These are phyloP conservation scores for Blastobotrys indianensis DNA, from an alignment of 1,139 yeast genomes.

Conservation along the genomic window DNA sequence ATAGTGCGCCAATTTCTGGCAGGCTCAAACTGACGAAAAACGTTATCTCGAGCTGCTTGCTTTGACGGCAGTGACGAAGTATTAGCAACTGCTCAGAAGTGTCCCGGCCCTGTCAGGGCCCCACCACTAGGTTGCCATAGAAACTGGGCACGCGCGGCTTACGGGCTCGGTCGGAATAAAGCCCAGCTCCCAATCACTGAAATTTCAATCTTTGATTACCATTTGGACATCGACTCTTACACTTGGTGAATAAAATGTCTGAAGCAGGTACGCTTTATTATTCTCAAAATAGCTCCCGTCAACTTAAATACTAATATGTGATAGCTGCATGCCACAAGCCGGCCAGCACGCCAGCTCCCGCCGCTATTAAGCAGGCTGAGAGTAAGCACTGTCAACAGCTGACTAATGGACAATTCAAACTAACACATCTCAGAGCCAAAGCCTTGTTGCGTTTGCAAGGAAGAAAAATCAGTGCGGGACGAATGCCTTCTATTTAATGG, in stretches of 20 bases:
- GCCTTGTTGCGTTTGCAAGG: constrained; percentile 94
- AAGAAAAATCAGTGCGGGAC: constrained; percentile 77
- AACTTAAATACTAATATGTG: not conserved
- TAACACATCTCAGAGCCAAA: constrained; percentile 48
- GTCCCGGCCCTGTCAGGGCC: too few species aligned
- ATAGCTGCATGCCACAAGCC: too few species aligned
- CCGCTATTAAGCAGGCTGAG: constrained; percentile 1
- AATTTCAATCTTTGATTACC: too few species aligned
- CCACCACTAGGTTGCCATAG: too few species aligned
- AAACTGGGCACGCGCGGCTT: too few species aligned
- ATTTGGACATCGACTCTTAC: not conserved
- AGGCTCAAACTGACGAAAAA: too few species aligned
- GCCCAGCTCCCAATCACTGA: too few species aligned
- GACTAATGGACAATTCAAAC: not conserved
- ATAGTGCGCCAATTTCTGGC: too few species aligned
- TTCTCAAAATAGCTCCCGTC: not conserved
- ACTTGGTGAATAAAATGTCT: constrained; percentile 1
- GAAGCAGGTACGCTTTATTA: not conserved
- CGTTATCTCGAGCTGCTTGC: too few species aligned
- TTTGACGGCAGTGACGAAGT: too few species aligned
- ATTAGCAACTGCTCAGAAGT: too few species aligned
- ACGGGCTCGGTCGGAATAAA: too few species aligned
- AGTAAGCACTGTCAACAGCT: constrained; percentile 1
- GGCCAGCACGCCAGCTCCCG: not conserved
- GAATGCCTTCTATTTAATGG: constrained; percentile 82